A percentile compares a stretch with the other conserved stretches of the same genome.
Evolutionary conservation across 164 flowering plant genomes (phyloP).

Genomic region (Magnolia officinalis): DNA sequence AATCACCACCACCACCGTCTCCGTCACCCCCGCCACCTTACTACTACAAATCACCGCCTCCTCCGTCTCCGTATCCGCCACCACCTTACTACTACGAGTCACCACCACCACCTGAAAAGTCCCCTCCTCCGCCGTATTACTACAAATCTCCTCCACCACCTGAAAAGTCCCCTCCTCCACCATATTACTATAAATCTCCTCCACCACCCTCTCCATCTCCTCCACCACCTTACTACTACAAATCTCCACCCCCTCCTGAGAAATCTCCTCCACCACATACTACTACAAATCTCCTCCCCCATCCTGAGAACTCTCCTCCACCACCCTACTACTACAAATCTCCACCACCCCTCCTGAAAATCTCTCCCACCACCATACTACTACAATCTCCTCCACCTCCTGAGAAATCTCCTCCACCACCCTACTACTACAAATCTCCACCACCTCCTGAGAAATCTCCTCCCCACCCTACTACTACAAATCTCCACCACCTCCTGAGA

Average conservation of each 20-base stretch:
- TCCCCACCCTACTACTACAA: slow-evolving; percentile 3
- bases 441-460: slow-evolving; percentile 9
- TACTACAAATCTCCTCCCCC: slow-evolving; percentile 9
- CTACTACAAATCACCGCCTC: slow-evolving; percentile 11
- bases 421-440: slow-evolving; percentile 8
- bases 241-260: slow-evolving; percentile 14
- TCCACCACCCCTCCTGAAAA: background rate
- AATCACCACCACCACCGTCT: slow-evolving; percentile 17
- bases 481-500: slow-evolving; percentile 2
- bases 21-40: slow-evolving; percentile 20
- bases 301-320: background rate
- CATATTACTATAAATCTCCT: background rate
- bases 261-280: slow-evolving; percentile 6
- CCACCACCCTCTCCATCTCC: slow-evolving; percentile 3
- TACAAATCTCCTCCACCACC: slow-evolving; percentile 8
- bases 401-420: slow-evolving; percentile 1
- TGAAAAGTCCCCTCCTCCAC: background rate
- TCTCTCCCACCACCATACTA: background rate
- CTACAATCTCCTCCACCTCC: slow-evolving; percentile 13
- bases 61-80: background rate
- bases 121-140: background rate
- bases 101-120: slow-evolving; percentile 6
- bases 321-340: background rate
- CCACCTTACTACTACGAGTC: slow-evolving; percentile 12
- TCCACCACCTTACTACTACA: slow-evolving; percentile 10